phyloP scores from a whole-genome alignment of 371 early-diverging fungal genomes.

The Mucor indicus region DNA sequence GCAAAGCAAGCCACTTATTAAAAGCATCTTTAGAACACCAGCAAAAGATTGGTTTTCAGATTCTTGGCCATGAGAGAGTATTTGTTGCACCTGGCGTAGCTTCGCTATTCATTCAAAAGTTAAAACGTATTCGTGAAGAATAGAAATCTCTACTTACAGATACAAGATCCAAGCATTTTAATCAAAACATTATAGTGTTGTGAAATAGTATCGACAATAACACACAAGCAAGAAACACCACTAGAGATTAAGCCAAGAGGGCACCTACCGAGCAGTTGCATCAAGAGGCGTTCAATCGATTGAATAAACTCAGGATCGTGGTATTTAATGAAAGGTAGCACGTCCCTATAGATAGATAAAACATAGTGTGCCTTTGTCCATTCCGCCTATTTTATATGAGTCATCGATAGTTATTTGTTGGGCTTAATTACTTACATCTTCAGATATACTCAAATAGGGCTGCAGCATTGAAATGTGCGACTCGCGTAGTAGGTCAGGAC shows the following conservation, averaged over 20 bases:
- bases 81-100: slow-evolving; percentile 27
- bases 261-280: slow-evolving; percentile 54
- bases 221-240: slow-evolving; percentile 75
- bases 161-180: slow-evolving; percentile 59
- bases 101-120: slow-evolving; percentile 27
- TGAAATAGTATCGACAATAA: slow-evolving; percentile 62
- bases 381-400: slow-evolving; percentile 32
- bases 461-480: slow-evolving; percentile 46
- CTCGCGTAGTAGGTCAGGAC: slow-evolving; percentile 37
- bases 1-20: slow-evolving; percentile 69
- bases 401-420: neutral
- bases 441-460: slow-evolving; percentile 43
- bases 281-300: slow-evolving; percentile 53
- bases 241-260: slow-evolving; percentile 61
- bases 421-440: slow-evolving; percentile 20
- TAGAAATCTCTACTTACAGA: slow-evolving; percentile 15
- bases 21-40: slow-evolving; percentile 25
- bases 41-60: slow-evolving; percentile 1
- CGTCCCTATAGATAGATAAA: slow-evolving; percentile 54
- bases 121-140: no score
- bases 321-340: slow-evolving; percentile 56
- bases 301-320: slow-evolving; percentile 52
- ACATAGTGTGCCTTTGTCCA: slow-evolving; percentile 52
- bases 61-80: slow-evolving; percentile 16
- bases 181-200: slow-evolving; percentile 61